A percentile compares a stretch with the other conserved stretches of the same genome.
Conservation (phyloP, 192 early-diverging fungal genomes). For the Coemansia biformis region DNA sequence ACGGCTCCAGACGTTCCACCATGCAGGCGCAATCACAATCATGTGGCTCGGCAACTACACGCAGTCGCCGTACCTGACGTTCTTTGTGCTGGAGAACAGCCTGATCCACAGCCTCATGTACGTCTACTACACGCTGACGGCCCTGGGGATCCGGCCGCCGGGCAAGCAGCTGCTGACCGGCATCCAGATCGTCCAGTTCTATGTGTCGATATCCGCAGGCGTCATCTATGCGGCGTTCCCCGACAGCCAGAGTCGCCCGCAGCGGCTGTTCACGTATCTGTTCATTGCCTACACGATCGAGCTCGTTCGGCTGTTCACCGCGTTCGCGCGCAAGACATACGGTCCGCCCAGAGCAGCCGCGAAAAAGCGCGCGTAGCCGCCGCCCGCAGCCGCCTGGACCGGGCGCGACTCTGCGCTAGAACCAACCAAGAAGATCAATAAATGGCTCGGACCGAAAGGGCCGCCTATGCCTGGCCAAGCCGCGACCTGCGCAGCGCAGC, state of each 20-base stretch:
- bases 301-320: conserved; percentile 73
- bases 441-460: too few species aligned
- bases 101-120: conserved; percentile 90
- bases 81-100: conserved; percentile 79
- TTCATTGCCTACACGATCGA: conserved; percentile 69
- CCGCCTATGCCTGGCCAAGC: too few species aligned
- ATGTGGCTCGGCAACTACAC: conserved; percentile 80
- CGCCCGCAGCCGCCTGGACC: too few species aligned
- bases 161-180: conserved; percentile 75
- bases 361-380: conserved; percentile 13
- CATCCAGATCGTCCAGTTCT: conserved; percentile 83
- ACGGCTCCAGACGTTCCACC: conserved; percentile 81
- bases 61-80: conserved; percentile 74
- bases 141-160: conserved; percentile 67
- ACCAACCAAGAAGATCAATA: too few species aligned
- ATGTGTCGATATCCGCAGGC: conserved; percentile 63
- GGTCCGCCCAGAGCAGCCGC: conserved; percentile 3
- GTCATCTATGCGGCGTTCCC: conserved; percentile 58
- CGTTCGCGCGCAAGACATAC: conserved; percentile 75
- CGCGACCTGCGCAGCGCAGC: neutral
- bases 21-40: conserved; percentile 78
- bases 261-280: conserved; percentile 58
- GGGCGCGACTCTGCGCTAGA: too few species aligned
- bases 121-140: conserved; percentile 73
- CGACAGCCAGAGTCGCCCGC: conserved; percentile 51